Base-by-base conservation (phyloP, 83 land plant species). In the Picea abies region DNA sequence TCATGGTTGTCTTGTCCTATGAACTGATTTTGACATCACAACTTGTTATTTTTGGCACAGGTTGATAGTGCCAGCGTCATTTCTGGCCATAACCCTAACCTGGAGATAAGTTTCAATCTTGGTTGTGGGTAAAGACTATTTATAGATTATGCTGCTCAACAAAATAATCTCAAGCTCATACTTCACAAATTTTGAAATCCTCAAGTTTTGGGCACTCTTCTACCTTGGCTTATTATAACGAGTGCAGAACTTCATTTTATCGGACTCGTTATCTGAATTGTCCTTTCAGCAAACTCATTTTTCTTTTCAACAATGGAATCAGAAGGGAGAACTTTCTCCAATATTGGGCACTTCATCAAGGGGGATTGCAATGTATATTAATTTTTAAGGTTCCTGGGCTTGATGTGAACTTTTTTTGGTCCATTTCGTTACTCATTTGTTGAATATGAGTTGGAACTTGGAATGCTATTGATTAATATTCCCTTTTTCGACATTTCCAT, bases 71-170 rank as follows among this genome's bases (percentile, higher is more conserved):
- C 52, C 14, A 20, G 76, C 14, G 44, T 15, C 44, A 70, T 44
- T 44, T 72, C 15, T 72, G 14, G 2, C 58, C 25, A 16, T 72
- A 72, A 72, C 52, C 76, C 15, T 72, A 3, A 4, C 47, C 26
- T 72, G 58, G 76, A 72, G 58, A 72, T 44, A 72, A 9, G 52
- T 72, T 72, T n/a, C 58, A 23, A 20, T 39, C 20, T 44, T 72
- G 76, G 76, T 44, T 72, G 56, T 44, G 76, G 44, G 58, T 20
- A 72, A 72, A 44, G 1, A 49, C 25, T 71, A 37, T 44, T 72
- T 72, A 8, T 72, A 72, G 58, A 41, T 29, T 47, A 39, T 72
- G 76, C 3, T 19, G 19, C 76, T 49, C 20, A 72, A 20, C 4
- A 20, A 44, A 22, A 44, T n/a, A 72, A 44, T 72, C 52, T 72